Evolutionary conservation across 306 rosid species (phyloP).

Genomic region (Abrus precatorius): DNA sequence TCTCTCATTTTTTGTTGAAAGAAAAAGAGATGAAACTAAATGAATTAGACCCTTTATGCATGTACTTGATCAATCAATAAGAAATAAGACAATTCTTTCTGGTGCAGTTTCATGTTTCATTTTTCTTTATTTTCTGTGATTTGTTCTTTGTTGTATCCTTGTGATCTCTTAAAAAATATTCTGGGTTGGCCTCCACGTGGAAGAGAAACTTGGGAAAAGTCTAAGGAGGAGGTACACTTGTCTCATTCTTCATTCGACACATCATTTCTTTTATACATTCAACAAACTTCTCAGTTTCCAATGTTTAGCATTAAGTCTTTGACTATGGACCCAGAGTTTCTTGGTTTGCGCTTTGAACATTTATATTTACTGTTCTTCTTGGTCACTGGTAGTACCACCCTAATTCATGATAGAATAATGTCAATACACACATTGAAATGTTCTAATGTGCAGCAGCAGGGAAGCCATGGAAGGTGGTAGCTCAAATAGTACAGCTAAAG

Average conservation of each 20-base stretch:
- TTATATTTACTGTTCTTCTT: neutral
- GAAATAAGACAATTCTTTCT: neutral
- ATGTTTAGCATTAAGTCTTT: conserved; percentile 9
- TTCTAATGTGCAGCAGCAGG: conserved; percentile 36
- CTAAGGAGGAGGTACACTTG: neutral
- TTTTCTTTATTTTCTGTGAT: neutral
- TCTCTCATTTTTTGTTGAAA: too few species aligned
- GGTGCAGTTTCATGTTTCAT: conserved; percentile 6
- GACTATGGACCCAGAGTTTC: conserved; percentile 10
- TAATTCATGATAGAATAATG: neutral
- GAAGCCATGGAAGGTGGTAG: conserved; percentile 56
- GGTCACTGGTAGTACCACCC: neutral
- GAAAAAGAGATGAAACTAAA: neutral
- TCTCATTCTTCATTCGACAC: conserved; percentile 6
- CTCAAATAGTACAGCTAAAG: conserved; percentile 38
- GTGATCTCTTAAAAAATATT: conserved; percentile 18
- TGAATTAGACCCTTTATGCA: neutral
- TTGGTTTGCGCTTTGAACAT: conserved; percentile 9
- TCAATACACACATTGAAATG: neutral
- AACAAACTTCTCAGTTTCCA: neutral
- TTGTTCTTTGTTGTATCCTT: neutral
- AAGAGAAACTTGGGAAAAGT: neutral
- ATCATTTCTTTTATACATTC: neutral
- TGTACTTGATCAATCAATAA: neutral
- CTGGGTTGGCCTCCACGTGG: neutral